phyloP scores from a whole-genome alignment of 129 eudicot species.

The Flaveria ramosissima region DNA sequence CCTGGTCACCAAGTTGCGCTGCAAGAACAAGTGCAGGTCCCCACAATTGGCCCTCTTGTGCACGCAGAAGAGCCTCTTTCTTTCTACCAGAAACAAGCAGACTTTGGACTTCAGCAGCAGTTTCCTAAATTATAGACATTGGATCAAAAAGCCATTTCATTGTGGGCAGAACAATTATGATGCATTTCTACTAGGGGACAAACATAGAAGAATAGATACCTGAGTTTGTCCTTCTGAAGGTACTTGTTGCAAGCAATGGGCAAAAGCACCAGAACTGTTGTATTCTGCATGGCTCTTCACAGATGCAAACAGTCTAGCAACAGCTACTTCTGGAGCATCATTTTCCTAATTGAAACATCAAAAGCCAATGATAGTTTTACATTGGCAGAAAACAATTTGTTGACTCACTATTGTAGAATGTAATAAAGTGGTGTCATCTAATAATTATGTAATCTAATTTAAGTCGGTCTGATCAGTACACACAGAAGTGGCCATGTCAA shows the following conservation, averaged over 20 bases:
- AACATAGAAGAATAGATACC: constrained; percentile 42
- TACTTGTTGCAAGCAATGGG: constrained; percentile 78
- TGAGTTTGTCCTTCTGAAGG: constrained; percentile 81
- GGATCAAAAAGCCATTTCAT: not conserved
- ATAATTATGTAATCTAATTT: not conserved
- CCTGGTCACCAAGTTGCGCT: constrained; percentile 97
- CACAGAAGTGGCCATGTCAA: not conserved
- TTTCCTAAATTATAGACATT: constrained; percentile 52
- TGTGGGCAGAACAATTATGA: constrained; percentile 10
- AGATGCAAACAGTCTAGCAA: constrained; percentile 44
- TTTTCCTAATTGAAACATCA: constrained; percentile 32
- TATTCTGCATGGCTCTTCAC: constrained; percentile 41
- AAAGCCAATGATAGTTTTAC: constrained; percentile 10
- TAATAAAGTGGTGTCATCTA: not conserved
- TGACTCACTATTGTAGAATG: not conserved
- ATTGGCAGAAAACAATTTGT: not conserved
- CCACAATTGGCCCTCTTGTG: constrained; percentile 95
- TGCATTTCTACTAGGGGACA: constrained; percentile 12
- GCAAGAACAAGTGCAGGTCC: constrained; percentile 97
- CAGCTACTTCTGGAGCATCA: constrained; percentile 43
- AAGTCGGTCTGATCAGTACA: not conserved
- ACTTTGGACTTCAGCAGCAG: constrained; percentile 84
- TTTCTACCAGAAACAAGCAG: constrained; percentile 91
- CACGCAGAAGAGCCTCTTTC: constrained; percentile 78
- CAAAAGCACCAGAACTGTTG: constrained; percentile 48